Base-by-base conservation (phyloP, 2,329 filamentous ascomycete genomes). In the Xylariaceae sp. region DNA sequence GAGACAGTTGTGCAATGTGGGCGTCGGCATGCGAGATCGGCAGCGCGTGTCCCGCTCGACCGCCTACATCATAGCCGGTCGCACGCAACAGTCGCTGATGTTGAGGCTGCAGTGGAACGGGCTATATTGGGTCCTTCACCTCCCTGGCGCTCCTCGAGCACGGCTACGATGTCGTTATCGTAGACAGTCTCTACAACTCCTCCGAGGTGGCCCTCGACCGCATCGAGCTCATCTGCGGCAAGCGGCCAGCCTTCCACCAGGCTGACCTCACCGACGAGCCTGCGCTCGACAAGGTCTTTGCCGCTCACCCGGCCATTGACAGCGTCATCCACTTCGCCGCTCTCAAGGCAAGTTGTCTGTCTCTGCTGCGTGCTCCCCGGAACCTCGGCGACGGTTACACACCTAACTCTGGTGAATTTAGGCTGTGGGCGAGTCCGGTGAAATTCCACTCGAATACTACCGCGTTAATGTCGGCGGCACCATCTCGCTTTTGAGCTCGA, bases 41-140 rank as follows among this genome's bases (percentile, higher is more conserved):
- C n/a, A n/a, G n/a, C n/a, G n/a, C n/a, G n/a, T n/a, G n/a, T n/a
- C n/a, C n/a, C n/a, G n/a, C n/a, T n/a, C n/a, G n/a, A n/a, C n/a
- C n/a, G n/a, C n/a, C n/a, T n/a, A n/a, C n/a, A n/a, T n/a, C n/a
- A n/a, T n/a, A n/a, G n/a, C n/a, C n/a, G n/a, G n/a, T n/a, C n/a
- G n/a, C n/a, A n/a, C n/a, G n/a, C n/a, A n/a, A n/a, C n/a, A n/a
- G n/a, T n/a, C n/a, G n/a, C n/a, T n/a, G n/a, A n/a, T n/a, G n/a
- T 18, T 5, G 32, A 24, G 8, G 15, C 17, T 30, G 39, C 59
- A 95, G 92, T 75, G 92, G 92, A 56, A 94, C 89, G 46, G 92
- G 92, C 68, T 98, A 98, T 73, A 98, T 98, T 64, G 92, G 92
- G 60, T 96, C 90, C 32, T 96, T 96, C 72, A 98, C 92, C 42